Evolutionary conservation across 306 rosid species (phyloP), one percentile per base, ranked within the genome.

Genomic region (Vigna hirtella): DNA sequence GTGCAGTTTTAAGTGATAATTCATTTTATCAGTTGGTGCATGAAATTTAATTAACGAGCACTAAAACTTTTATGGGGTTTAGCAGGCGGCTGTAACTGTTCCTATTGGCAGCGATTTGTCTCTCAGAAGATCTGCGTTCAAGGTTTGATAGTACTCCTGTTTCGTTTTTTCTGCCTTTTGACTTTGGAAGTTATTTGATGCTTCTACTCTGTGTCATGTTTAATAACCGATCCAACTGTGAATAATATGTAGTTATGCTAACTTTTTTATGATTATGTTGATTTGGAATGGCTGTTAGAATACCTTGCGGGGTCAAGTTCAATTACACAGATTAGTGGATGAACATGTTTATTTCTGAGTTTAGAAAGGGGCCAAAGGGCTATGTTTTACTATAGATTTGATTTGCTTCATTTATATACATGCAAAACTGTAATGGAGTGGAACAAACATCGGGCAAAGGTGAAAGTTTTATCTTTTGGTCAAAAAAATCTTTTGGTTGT

Each of bases 51-150:
- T 66, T 24, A 15, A 66, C n/a, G 9, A 50, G 32, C 38, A 17
- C 43, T 72, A 24, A 72, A 18, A 22, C 6, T 66, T 49, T 34
- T 82, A 13, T 57, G 64, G 57, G 45, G 57, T 79, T 75, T 47
- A 59, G 80, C 83, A 86, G 89, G 26, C 76, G 68, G 76, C 64
- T 76, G 28, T 79, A 63, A 73, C 86, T 79, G 85, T 77, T 79
- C 86, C 89, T 76, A 78, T 73, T 55, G 72, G 85, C 77, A 72
- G 34, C 71, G 89, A 86, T 83, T 76, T 82, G 32, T 67, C 86
- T 70, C 70, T 77, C 72, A 79, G 81, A 83, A 86, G 86, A 83
- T 86, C 86, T 61, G 83, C 67, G 22, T 73, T 86, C 55, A 86
- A 86, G 89, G 89, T 86, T 76, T 79, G 69, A 51, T 34, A 5